Base-by-base conservation (phyloP, 768 basidiomycete species). In the Russula compacta region DNA sequence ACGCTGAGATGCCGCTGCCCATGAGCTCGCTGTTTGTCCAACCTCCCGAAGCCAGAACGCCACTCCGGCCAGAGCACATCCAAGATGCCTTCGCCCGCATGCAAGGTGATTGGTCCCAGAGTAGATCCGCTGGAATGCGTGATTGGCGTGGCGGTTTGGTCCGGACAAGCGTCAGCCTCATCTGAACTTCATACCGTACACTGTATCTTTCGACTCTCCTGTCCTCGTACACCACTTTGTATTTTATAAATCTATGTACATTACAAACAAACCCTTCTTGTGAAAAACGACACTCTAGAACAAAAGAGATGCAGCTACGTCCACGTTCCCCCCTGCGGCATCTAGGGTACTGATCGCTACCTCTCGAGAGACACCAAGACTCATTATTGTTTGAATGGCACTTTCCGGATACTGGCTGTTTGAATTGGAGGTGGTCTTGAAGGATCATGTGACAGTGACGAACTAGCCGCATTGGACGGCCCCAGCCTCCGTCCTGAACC, bases 1-100 rank as follows among this genome's bases (percentile, higher is more conserved):
- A 87, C 21, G 61, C 60, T 7, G 88, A 86, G 60, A 82, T 82
- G 53, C 79, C 83, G 0, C 73, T 89, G 9, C 84, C 87, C 11
- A 77, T 82, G 11, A 87, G 85, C 64, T 81, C 87, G 6, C 69
- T 95, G 47, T 94, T 95, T 73, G 74, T 93, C 36, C 84, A 86
- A 2, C 91, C 93, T 1, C 83, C 87, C 0, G 89, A 92, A 68
- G 86, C 89, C 1, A 76, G 89, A 59, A 89, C 85, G 4, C 83
- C 91, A 0, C 73, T 95, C 49, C 77, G 82, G 29, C 87, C 92
- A 0, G 85, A 91, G 59, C 93, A 95, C 68, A 92, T 95, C 10
- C 87, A 92, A 66, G 92, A 94, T 71, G 94, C 93, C 0, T 95
- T 94, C 70, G 77, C 89, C 2, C 77, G 91, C 61, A 94, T 95